phyloP scores from a whole-genome alignment of 1,284 basidiomycete species.

The Ceratorhiza oryzae-sativae region DNA sequence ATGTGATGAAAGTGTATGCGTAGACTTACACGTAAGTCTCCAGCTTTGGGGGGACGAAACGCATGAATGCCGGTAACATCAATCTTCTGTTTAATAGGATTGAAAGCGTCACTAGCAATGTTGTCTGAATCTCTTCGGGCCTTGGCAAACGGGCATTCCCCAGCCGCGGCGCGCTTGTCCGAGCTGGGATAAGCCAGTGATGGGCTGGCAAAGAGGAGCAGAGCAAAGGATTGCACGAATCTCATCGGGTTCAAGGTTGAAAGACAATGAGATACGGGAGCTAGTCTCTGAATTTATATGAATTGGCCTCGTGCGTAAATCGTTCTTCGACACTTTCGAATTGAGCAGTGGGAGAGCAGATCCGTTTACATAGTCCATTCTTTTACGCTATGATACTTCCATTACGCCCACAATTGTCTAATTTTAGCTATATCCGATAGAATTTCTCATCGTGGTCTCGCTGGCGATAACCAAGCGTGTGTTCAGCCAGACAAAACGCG shows the following conservation, averaged over 20 bases:
- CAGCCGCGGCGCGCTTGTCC: background rate
- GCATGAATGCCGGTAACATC: slow-evolving; percentile 8
- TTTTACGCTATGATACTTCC: too few species aligned
- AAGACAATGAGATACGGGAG: too few species aligned
- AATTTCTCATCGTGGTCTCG: too few species aligned
- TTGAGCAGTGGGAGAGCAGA: too few species aligned
- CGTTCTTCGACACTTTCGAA: too few species aligned
- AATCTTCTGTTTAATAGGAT: slow-evolving; percentile 23
- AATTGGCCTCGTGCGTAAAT: too few species aligned
- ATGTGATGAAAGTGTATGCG: background rate
- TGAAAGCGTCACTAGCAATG: background rate
- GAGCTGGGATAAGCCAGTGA: slow-evolving; percentile 10
- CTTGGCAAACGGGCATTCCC: slow-evolving; percentile 15
- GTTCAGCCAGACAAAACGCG: too few species aligned
- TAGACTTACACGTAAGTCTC: slow-evolving; percentile 2
- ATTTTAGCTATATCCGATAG: too few species aligned
- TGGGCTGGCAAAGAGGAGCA: background rate
- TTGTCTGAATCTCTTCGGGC: background rate
- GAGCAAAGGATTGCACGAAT: background rate
- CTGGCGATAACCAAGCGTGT: too few species aligned
- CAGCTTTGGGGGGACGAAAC: slow-evolving; percentile 19
- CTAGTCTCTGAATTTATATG: too few species aligned
- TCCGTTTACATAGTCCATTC: too few species aligned
- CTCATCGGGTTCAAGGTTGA: background rate
- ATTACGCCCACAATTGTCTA: too few species aligned